These are phyloP conservation scores for Fragosphaeria purpurea DNA, from an alignment of 2,329 filamentous ascomycete genomes.

Conservation along the genomic window DNA sequence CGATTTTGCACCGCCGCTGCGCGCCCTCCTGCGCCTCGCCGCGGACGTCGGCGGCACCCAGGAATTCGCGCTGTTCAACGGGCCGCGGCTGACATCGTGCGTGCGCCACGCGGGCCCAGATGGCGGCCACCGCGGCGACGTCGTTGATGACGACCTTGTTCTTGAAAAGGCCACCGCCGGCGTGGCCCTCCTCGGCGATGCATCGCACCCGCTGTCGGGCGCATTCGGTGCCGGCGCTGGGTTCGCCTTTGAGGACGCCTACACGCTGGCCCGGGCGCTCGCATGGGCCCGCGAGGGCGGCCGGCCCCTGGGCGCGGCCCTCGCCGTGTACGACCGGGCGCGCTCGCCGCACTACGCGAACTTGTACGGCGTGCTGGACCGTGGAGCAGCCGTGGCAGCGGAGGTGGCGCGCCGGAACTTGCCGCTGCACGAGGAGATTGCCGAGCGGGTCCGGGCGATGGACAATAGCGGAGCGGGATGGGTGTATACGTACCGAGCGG, in stretches of 20 bases:
- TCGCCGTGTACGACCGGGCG: conserved; percentile 9
- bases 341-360: conserved; percentile 13
- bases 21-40: conserved; percentile 18
- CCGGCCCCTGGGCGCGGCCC: conserved; percentile 1
- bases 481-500: conserved; percentile 9
- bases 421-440: conserved; percentile 11
- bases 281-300: conserved; percentile 6
- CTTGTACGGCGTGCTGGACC: conserved; percentile 11
- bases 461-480: conserved; percentile 4
- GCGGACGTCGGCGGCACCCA: conserved; percentile 14
- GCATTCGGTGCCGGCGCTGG: conserved; percentile 13
- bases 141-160: too few species aligned
- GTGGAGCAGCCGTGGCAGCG: not conserved
- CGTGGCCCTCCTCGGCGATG: conserved; percentile 36
- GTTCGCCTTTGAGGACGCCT: conserved; percentile 13
- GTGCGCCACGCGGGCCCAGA: conserved; percentile 7
- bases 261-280: conserved; percentile 9
- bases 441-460: conserved; percentile 5
- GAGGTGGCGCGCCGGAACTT: conserved; percentile 4
- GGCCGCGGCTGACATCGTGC: conserved; percentile 19
- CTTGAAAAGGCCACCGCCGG: conserved; percentile 16
- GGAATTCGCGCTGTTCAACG: conserved; percentile 21
- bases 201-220: conserved; percentile 34
- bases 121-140: too few species aligned
- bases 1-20: conserved; percentile 22